Base-by-base conservation (phyloP, 306 rosid species). In the Ammopiptanthus mongolicus region DNA sequence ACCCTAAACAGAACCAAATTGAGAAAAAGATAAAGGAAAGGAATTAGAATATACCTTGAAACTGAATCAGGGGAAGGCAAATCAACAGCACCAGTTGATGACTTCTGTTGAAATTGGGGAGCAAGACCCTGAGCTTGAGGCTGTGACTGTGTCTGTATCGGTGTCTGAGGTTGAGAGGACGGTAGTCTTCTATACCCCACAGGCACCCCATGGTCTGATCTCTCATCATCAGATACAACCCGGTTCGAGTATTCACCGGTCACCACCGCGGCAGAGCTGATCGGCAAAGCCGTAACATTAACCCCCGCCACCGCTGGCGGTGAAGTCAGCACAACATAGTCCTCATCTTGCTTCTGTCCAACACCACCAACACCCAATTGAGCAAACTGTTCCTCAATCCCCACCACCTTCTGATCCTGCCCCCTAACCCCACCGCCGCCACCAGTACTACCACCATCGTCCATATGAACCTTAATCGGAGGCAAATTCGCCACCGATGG, bases 61-160 rank as follows among this genome's bases (percentile, higher is more conserved):
- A 85, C 91, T 17, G 93, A 92, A 81, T 90, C 91, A 21, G 96
- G 93, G 6, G 96, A 90, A 52, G 86, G 87, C 74, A 88, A 59
- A 74, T 92, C 97, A 69, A 68, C 57, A 33, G 41, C 65, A 9
- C 76, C 88, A 21, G 80, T 23, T 15, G 96, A 57, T 15, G 96
- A 57, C 73, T 87, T 91, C 52, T 78, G 93, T 61, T 82, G 91
- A 21, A 87, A 80, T 71, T 80, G 92, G 44, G 84, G 78, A 8
- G 83, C 69, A 42, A 58, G 78, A 68, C 23, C 29, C 74, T 69
- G 78, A 31, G 78, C 47, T 50, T 76, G 88, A 8, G 72, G 59
- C 58, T 66, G 81, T 13, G 37, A 2, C 34, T 31, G 41, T 36
- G 41, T 6, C 41, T 36, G 10, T 6, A 7, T 36, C 5, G 0